Conservation (phyloP, 148 eudicot genomes). For the Vaccinium myrtillus region DNA sequence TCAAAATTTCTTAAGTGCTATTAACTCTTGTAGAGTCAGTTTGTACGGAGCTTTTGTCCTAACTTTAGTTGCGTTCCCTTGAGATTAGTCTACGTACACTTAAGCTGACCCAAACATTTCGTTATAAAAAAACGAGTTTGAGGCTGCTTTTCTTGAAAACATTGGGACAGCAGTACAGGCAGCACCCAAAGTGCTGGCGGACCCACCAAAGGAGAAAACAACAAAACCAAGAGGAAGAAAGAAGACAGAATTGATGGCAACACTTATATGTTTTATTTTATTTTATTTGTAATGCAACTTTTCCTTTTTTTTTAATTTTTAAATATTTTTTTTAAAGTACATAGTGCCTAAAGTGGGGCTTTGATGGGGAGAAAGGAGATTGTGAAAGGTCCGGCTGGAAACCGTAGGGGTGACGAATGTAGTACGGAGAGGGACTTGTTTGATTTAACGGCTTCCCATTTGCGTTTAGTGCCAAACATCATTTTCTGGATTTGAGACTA, state of each 20-base stretch:
- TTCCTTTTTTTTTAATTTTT: background rate
- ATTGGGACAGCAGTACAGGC: background rate
- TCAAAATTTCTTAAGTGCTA: background rate
- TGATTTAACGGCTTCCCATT: constrained; percentile 8
- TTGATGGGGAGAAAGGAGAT: background rate
- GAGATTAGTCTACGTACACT: background rate
- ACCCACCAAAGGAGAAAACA: background rate
- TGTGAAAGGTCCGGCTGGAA: background rate
- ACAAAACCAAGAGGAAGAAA: background rate
- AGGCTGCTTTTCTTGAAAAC: background rate
- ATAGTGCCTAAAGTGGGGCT: background rate
- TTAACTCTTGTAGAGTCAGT: background rate
- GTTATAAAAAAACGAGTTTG: background rate
- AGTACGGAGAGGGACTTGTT: constrained; percentile 5
- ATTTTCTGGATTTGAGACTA: background rate
- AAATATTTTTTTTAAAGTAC: too few relatives aligned
- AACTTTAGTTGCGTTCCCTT: background rate
- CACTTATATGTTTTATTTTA: background rate
- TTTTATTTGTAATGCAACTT: background rate
- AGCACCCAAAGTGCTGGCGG: background rate
- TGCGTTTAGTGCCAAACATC: background rate
- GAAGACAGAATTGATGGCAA: constrained; percentile 1
- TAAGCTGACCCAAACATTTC: background rate
- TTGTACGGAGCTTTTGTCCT: background rate
- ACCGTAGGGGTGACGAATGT: background rate